Percentiles rank a stretch among this genome's conserved stretches.
These are phyloP conservation scores for Magnaporthiopsis rhizophila DNA, from an alignment of 2,329 filamentous ascomycete species.

Conservation along the genomic window DNA sequence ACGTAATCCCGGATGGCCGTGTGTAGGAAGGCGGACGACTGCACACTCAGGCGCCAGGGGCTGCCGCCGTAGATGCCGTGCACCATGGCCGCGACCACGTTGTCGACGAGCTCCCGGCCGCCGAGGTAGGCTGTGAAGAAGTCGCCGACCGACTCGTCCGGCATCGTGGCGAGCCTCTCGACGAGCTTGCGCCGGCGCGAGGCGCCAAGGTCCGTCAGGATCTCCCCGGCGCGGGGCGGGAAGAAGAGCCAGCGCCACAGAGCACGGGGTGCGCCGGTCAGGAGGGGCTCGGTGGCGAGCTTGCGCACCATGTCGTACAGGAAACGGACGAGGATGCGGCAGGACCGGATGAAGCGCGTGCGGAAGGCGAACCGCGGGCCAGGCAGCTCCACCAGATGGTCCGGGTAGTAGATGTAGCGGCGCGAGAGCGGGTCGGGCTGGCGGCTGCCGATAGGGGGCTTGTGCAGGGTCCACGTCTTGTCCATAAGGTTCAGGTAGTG, in stretches of 20 bases:
- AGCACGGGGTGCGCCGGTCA: conserved; percentile 29
- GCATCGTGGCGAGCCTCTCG: conserved; percentile 20
- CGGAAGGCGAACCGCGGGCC: not conserved
- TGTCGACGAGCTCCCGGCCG: conserved; percentile 49
- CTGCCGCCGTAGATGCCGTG: conserved; percentile 94
- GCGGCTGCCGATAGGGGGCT: not conserved
- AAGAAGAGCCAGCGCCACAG: not conserved
- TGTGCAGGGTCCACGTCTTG: conserved; percentile 6
- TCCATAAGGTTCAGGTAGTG: conserved; percentile 10
- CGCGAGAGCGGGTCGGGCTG: conserved; percentile 21
- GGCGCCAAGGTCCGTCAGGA: not conserved
- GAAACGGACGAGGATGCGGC: conserved; percentile 20
- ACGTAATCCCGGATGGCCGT: not conserved
- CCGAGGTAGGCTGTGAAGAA: conserved; percentile 51
- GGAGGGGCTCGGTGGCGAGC: conserved; percentile 45
- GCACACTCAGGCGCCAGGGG: conserved; percentile 66
- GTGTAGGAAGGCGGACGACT: conserved; percentile 12
- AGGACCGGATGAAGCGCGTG: conserved; percentile 5
- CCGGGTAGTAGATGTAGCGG: conserved; percentile 83
- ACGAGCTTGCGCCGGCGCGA: conserved; percentile 12
- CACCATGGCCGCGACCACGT: conserved; percentile 64
- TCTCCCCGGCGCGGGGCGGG: too few relatives aligned
- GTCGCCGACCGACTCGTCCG: conserved; percentile 64
- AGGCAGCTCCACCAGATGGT: conserved; percentile 61
- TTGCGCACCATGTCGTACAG: conserved; percentile 21